Evolutionary conservation across 805 yeast species (phyloP), one percentile per base, ranked within the genome.

Genomic region (Zygotorulaspora chibaensis): DNA sequence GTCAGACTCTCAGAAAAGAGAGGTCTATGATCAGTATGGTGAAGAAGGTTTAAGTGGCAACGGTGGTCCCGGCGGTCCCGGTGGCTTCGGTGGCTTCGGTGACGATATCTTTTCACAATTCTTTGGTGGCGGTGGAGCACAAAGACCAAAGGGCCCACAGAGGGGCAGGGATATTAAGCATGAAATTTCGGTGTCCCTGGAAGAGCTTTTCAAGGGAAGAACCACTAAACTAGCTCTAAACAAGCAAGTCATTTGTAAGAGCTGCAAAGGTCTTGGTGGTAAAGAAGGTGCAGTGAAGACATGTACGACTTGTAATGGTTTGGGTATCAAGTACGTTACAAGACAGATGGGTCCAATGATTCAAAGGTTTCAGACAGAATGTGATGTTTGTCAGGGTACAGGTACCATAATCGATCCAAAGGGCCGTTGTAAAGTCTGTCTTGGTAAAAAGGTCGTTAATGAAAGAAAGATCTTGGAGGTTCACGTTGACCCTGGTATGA

Each of bases 331-430:
- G 70, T 84, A 91, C 55, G 84, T 89, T 56, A 87, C 96, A 43
- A 86, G 96, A 75, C 98, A 93, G 72, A 90, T 93, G 96, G 99
- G 99, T 59, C 96, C 96, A 56, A 88, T 93, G 90, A 86, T 93
- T 62, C 99, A 93, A 75, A 86, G 96, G 77, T 87, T 87, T 81
- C 98, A 93, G 74, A 81, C 95, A 38, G 82, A 81, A 44, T 93
- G 99, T 84, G 91, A 86, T 57, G 83, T 71, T 48, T 93, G 99
- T 81, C 72, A 80, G 55, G 99, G 98, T 65, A 76, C 84, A 49
- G 99, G 99, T 67, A 91, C 85, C 68, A 84, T 84, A 54, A 79
- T 89, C 63, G 81, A 84, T 66, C 77, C 90, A 43, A 84, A 84
- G 73, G 96, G 88, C 71, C 79, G 89, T 62, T 93, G 99, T 81